phyloP scores from a whole-genome alignment of 345 rosid species.

The Populus deltoides region DNA sequence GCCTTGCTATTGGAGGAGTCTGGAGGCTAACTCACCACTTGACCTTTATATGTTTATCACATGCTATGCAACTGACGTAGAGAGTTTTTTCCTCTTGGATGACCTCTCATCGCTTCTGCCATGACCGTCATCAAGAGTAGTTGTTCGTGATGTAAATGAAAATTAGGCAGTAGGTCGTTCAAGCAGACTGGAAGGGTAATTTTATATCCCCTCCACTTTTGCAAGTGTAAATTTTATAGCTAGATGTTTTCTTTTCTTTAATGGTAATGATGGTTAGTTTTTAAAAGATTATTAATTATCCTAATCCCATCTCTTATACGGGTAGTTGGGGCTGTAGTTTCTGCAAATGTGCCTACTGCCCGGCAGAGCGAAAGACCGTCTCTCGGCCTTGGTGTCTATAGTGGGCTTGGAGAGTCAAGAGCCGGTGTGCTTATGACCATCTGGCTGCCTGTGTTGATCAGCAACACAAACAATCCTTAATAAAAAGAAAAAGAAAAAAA shows the following conservation, averaged over 20 bases:
- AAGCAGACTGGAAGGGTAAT: not conserved
- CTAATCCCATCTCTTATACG: not conserved
- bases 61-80: not conserved
- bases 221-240: slow-evolving; percentile 8
- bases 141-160: not conserved
- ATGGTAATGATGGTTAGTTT: not conserved
- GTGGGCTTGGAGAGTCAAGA: not conserved
- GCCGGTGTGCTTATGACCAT: not conserved
- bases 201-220: not conserved
- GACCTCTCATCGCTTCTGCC: not conserved
- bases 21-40: not conserved
- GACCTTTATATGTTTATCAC: no score
- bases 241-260: not conserved
- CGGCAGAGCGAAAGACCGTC: not conserved
- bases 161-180: slow-evolving; percentile 2
- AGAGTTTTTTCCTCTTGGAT: not conserved
- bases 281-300: not conserved
- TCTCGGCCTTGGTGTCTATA: not conserved
- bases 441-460: not conserved
- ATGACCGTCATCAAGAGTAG: not conserved
- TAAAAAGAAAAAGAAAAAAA: accelerated
- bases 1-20: not conserved
- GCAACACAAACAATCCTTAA: not conserved
- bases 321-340: no score
- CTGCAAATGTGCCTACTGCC: not conserved